Evolutionary conservation across 768 basidiomycete species (phyloP).

Genomic region (Mycena metata): DNA sequence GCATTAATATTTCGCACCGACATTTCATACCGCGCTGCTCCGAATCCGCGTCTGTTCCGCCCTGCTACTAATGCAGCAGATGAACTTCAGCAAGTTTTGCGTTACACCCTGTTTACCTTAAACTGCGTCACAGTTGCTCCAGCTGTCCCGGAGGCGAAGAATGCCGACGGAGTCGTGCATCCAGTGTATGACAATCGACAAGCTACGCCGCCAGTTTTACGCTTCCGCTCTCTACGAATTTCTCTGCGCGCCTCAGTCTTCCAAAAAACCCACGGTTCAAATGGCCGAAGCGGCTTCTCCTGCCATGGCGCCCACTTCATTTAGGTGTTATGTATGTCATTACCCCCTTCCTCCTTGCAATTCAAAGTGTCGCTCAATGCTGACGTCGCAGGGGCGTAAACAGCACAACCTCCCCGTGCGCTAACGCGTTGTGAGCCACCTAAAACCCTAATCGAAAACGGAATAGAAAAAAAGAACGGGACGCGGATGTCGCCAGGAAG

Average conservation of each 20-base stretch:
- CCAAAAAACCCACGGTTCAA: constrained; percentile 38
- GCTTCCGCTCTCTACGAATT: constrained; percentile 27
- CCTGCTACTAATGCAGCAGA: background rate
- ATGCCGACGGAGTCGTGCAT: constrained; percentile 18
- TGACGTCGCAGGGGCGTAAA: constrained; percentile 24
- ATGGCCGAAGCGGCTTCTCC: constrained; percentile 26
- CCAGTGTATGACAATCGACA: constrained; percentile 22
- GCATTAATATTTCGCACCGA: background rate
- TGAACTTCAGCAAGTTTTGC: background rate
- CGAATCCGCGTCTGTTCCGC: background rate
- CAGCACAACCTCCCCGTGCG: constrained; percentile 14
- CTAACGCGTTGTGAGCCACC: constrained; percentile 4
- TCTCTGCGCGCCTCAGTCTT: constrained; percentile 16
- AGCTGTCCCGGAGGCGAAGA: constrained; percentile 34
- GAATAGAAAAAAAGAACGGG: background rate
- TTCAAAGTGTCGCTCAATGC: constrained; percentile 14
- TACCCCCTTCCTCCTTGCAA: constrained; percentile 13
- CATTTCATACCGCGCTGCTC: constrained; percentile 1
- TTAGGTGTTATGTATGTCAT: constrained; percentile 29
- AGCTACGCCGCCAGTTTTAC: constrained; percentile 23
- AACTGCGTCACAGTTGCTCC: constrained; percentile 16
- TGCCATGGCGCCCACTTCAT: constrained; percentile 27
- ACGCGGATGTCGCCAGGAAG: constrained; percentile 24
- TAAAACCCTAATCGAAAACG: constrained; percentile 15
- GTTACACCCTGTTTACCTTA: constrained; percentile 1